Evolutionary conservation across 1,139 yeast genomes (phyloP), one percentile per base, ranked within the genome.

Genomic region (Groenewaldozyma sp.): DNA sequence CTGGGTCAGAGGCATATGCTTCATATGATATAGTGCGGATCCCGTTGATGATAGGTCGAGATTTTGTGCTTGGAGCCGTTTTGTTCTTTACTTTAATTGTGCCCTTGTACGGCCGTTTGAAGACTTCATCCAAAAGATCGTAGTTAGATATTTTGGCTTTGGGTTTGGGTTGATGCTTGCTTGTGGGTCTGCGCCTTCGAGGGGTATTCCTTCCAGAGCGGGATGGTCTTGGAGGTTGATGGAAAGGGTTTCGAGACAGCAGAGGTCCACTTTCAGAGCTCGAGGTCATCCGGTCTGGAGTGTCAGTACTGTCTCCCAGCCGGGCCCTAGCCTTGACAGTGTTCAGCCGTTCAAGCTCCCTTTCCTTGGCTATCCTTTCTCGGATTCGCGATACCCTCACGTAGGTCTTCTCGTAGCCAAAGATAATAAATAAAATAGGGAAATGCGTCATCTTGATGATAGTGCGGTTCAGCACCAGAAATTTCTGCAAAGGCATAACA

Each of bases 381-480:
- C 39, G 39, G 14, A 39, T 36, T 16, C 41, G 48, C 36, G 35
- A 36, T 19, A 45, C 28, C 14, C 51, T 39, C 19, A 49, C 33
- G 35, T 53, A 51, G 19, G 58, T 43, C 39, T 56, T 43, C 47
- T 64, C 68, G 38, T 61, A 64, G 3, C 52, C 40, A 40, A 55
- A 64, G 10, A 64, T 64, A 11, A 51, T 44, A 28, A 61, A 46
- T 28, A 64, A 52, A 7, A 63, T 48, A 3, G 65, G 67, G 45
- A 62, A 54, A 38, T 64, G 69, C 5, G 68, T 63, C 28, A 55
- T 41, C 42, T 64, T 64, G 43, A 64, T 60, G 27, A 64, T 45
- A 9, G 55, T 50, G 4, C 68, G 48, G 45, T 63, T 63, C 14
- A 62, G 43, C 5, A 55, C 52, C 28, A 64, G 51, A 42, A 58